Evolutionary conservation across 2,329 filamentous ascomycete species (phyloP).

Genomic region (Fusarium sp.): DNA sequence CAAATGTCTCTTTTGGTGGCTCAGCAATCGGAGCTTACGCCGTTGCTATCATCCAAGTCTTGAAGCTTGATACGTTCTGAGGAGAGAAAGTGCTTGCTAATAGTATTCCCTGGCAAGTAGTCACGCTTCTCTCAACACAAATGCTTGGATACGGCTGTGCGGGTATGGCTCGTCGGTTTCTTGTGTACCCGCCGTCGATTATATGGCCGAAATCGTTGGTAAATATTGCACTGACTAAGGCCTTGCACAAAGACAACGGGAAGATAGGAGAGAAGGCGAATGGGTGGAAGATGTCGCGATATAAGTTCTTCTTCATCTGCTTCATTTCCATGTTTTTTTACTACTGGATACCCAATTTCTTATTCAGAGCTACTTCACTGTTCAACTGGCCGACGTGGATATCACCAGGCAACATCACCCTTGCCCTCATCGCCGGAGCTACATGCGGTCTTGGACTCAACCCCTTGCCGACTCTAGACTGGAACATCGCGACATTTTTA

Average conservation of each 20-base stretch:
- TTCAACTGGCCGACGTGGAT: conserved; percentile 70
- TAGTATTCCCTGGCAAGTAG: conserved; percentile 62
- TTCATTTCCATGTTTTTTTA: conserved; percentile 64
- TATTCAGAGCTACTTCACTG: conserved; percentile 61
- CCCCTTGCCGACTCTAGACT: conserved; percentile 58
- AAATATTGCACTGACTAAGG: conserved; percentile 60
- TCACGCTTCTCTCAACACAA: conserved; percentile 63
- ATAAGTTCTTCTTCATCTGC: conserved; percentile 60
- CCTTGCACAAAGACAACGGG: conserved; percentile 35
- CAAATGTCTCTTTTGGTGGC: conserved; percentile 62
- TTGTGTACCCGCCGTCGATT: conserved; percentile 64
- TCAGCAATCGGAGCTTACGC: conserved; percentile 58
- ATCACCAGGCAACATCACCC: conserved; percentile 56
- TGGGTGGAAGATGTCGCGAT: conserved; percentile 47
- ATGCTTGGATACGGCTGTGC: conserved; percentile 68
- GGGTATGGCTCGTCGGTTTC: conserved; percentile 61
- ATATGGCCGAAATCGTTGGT: conserved; percentile 67
- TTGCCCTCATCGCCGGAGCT: conserved; percentile 55
- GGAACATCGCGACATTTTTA: conserved; percentile 54
- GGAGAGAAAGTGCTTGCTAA: conserved; percentile 55
- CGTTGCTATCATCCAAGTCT: conserved; percentile 62
- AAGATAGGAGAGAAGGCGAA: conserved; percentile 41
- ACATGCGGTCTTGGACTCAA: conserved; percentile 58
- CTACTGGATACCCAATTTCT: conserved; percentile 66
- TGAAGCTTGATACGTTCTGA: conserved; percentile 62